Conservation (phyloP, 106 monocot species). For the Dioscorea zingiberensis region DNA sequence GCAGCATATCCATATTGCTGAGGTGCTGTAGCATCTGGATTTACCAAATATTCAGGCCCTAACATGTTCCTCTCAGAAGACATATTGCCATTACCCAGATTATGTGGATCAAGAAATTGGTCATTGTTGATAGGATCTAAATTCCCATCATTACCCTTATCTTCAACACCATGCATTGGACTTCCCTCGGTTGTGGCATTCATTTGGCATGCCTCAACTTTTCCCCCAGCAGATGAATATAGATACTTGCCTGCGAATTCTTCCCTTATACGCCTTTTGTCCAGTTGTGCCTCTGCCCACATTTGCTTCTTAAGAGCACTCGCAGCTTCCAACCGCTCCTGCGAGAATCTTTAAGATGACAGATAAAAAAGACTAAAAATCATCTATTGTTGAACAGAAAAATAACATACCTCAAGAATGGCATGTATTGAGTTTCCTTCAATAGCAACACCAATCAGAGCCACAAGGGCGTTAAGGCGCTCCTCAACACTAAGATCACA, state of each 20-base stretch:
- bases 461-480: slow-evolving; percentile 89
- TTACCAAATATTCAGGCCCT: slow-evolving; percentile 45
- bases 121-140: slow-evolving; percentile 21
- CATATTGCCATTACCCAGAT: slow-evolving; percentile 21
- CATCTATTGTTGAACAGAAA: not conserved
- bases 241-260: slow-evolving; percentile 58
- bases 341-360: slow-evolving; percentile 21
- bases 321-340: slow-evolving; percentile 97
- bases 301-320: slow-evolving; percentile 97
- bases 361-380: not conserved
- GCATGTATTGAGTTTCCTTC: slow-evolving; percentile 86
- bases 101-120: slow-evolving; percentile 28
- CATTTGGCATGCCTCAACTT: slow-evolving; percentile 36
- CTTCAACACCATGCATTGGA: slow-evolving; percentile 27
- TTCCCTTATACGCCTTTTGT: slow-evolving; percentile 90
- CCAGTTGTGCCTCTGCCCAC: slow-evolving; percentile 93
- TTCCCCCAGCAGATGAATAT: slow-evolving; percentile 34
- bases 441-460: slow-evolving; percentile 75
- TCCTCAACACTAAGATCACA: slow-evolving; percentile 89
- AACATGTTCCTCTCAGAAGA: slow-evolving; percentile 40
- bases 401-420: slow-evolving; percentile 67
- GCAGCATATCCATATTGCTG: slow-evolving; percentile 64
- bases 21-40: slow-evolving; percentile 29
- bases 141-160: slow-evolving; percentile 40
- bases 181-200: slow-evolving; percentile 26